phyloP scores from a whole-genome alignment of 2,329 filamentous ascomycete genomes.

The Aspergillus latus region DNA sequence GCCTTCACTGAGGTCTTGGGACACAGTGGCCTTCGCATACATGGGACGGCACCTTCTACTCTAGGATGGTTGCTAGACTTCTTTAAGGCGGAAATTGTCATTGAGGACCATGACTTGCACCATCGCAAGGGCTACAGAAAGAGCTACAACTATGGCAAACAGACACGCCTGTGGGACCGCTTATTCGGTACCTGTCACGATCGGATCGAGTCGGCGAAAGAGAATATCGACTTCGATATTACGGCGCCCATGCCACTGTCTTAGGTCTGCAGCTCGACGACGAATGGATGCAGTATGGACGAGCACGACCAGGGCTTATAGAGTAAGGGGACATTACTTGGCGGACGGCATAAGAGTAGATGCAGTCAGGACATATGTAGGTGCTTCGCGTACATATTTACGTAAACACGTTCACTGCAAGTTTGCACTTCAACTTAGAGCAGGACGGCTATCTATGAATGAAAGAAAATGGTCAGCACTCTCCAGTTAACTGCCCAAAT shows the following conservation, averaged over 20 bases:
- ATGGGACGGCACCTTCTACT: constrained; percentile 12
- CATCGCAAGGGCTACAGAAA: constrained; percentile 21
- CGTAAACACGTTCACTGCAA: too few relatives aligned
- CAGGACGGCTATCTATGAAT: too few relatives aligned
- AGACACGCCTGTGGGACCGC: constrained; percentile 22
- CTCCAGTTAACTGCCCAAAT: neutral
- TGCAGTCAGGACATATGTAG: too few relatives aligned
- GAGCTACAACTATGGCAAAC: constrained; percentile 22
- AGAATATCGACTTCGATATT: constrained; percentile 18
- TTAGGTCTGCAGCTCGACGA: neutral
- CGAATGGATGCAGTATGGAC: neutral
- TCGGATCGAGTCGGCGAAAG: constrained; percentile 14
- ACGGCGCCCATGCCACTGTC: constrained; percentile 14
- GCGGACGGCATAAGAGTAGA: neutral
- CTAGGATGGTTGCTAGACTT: constrained; percentile 14
- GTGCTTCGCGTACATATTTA: too few relatives aligned
- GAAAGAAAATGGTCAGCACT: neutral
- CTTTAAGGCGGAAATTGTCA: constrained; percentile 17
- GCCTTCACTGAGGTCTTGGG: constrained; percentile 19
- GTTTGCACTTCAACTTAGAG: too few relatives aligned
- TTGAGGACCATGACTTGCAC: constrained; percentile 22
- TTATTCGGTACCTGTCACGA: constrained; percentile 19
- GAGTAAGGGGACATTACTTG: neutral
- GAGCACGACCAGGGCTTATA: neutral
- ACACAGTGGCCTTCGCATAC: constrained; percentile 19